Conservation (phyloP, 2,329 filamentous ascomycete species). For the Fusarium tuaranense region DNA sequence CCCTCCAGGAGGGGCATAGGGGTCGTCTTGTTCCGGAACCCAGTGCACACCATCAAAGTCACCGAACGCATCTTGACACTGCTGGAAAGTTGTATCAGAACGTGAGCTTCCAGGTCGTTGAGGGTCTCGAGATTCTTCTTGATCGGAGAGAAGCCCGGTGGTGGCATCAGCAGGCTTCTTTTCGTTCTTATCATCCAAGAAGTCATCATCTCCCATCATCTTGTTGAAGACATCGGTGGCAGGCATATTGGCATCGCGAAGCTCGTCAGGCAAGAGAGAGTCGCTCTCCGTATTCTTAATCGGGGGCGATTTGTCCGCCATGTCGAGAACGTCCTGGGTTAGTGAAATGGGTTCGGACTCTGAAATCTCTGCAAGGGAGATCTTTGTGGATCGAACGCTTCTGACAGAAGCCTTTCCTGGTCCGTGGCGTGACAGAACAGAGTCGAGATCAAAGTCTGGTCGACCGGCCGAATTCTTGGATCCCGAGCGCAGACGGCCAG, state of each 20-base stretch:
- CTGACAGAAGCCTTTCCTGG: conserved; percentile 66
- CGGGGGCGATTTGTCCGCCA: conserved; percentile 60
- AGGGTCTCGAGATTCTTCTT: conserved; percentile 29
- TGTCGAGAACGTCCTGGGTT: conserved; percentile 64
- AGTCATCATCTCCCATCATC: conserved; percentile 47
- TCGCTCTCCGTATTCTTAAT: conserved; percentile 54
- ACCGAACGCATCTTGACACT: conserved; percentile 76
- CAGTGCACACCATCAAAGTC: conserved; percentile 88
- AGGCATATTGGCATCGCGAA: conserved; percentile 48
- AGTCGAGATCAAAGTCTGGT: conserved; percentile 55
- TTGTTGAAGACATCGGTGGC: conserved; percentile 49
- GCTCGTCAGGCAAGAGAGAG: conserved; percentile 52
- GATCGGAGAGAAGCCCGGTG: conserved; percentile 22
- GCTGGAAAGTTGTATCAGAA: conserved; percentile 72
- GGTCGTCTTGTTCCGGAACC: conserved; percentile 62
- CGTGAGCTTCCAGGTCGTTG: conserved; percentile 58
- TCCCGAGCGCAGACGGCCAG: conserved; percentile 65
- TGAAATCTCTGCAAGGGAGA: conserved; percentile 67
- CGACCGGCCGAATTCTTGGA: conserved; percentile 62
- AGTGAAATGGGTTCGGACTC: conserved; percentile 66
- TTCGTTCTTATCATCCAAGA: conserved; percentile 24
- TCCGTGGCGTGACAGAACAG: conserved; percentile 61
- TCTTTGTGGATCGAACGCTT: conserved; percentile 62
- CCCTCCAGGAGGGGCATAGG: conserved; percentile 31
- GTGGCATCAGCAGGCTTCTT: conserved; percentile 18